Evolutionary conservation across 1,284 basidiomycete genomes (phyloP), one percentile per base, ranked within the genome.

Genomic region (Apiotrichum akiyoshidainum): DNA sequence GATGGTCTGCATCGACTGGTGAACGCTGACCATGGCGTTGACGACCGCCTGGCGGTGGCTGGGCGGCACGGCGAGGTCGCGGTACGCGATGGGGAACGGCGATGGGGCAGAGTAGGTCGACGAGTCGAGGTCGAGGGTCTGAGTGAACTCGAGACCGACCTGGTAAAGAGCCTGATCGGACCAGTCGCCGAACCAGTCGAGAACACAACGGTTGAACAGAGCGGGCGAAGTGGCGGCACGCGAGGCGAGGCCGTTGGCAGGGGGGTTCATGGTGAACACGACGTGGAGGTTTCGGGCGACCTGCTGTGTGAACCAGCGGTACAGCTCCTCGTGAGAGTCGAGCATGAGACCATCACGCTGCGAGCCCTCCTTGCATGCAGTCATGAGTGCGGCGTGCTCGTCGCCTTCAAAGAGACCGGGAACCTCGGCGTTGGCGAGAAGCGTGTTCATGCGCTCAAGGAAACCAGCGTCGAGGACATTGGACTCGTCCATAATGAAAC

Each of bases 401-500:
- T 99, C 96, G 14, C 94, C 94, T 77, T 98, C 94, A 71, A 99
- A 99, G 14, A 99, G 83, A 74, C 97, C 96, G 0, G 96, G 96
- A 17, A 99, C 95, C 77, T 99, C 96, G n/a, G 95, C 95, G 70
- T 99, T 99, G 42, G 96, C 97, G 14, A 99, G 85, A 5, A 99
- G 85, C 0, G 94, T 99, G 77, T 99, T 99, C 92, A 99, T 98
- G 37, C 96, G 86, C 75, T 99, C 96, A 61, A 99, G 81, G 83
- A 99, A 98, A 57, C 96, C 96, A 7, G 96, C 93, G 75, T 99
- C 95, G 41, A 98, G 87, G 33, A 99, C 94, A 71, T 99, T 99
- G 1, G 92, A 96, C 77, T 99, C 96, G 77, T 99, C 96, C 94
- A 99, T 98, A 78, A 99, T 98, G 83, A 99, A 99, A 74, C 93